These are phyloP conservation scores for Auriculariales sp. DNA, from an alignment of 768 basidiomycete genomes.

Conservation along the genomic window DNA sequence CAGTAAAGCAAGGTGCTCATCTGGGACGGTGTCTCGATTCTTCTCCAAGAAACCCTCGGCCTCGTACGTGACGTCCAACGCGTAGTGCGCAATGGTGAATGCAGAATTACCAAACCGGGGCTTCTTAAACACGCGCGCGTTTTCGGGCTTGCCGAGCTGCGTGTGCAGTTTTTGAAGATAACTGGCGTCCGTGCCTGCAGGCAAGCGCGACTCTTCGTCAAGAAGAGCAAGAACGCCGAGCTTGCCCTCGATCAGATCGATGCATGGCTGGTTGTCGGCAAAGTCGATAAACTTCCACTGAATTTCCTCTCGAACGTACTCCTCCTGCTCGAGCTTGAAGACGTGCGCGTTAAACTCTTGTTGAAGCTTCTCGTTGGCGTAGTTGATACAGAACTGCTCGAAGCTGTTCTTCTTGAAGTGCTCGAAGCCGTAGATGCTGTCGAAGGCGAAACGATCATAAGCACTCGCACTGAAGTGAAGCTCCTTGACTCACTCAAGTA, in stretches of 20 bases:
- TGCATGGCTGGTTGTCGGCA: constrained; percentile 97
- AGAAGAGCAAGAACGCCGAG: constrained; percentile 88
- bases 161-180: constrained; percentile 85
- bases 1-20: constrained; percentile 87
- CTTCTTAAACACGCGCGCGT: constrained; percentile 89
- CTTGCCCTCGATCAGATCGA: constrained; percentile 95
- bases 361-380: constrained; percentile 95
- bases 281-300: constrained; percentile 99
- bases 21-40: constrained; percentile 96
- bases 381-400: constrained; percentile 99
- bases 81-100: constrained; percentile 97
- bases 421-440: constrained; percentile 92
- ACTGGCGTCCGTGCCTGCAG: constrained; percentile 80
- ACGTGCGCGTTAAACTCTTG: constrained; percentile 99
- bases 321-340: constrained; percentile 98
- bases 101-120: constrained; percentile 91
- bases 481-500: constrained; percentile 27
- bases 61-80: constrained; percentile 95
- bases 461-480: neutral
- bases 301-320: constrained; percentile 96
- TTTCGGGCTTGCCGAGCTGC: constrained; percentile 73
- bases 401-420: constrained; percentile 75
- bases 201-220: constrained; percentile 95
- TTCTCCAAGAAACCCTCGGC: constrained; percentile 98
- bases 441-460: neutral